Base-by-base conservation (phyloP, 2,329 filamentous ascomycete species). In the Spiromastix sp. region DNA sequence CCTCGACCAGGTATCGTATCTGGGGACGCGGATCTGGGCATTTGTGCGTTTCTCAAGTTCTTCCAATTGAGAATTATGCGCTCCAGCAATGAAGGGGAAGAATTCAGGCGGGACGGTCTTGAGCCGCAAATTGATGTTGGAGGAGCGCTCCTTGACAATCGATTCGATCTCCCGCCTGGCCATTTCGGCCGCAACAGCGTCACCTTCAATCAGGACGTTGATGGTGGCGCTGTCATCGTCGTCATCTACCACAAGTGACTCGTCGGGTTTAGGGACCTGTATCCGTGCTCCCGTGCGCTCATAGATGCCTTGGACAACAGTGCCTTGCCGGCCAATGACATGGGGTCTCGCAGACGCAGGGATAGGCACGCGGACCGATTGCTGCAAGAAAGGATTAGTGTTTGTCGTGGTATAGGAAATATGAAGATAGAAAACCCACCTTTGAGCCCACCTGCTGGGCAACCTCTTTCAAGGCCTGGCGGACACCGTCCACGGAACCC, bases 81-180 rank as follows among this genome's bases (percentile, higher is more conserved):
- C 76, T 32, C 86, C 86, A 16, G 85, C 81, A 57, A 98, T 80
- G 67, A 98, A 98, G 34, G 89, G 89, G 62, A 91, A 98, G 60
- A 91, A 93, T 56, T 94, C 86, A 17, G 85, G 75, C 5, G 91
- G 87, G 40, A 98, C 81, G 32, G 79, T 78, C 59, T 80, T 85
- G 45, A 98, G 63, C 49, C 83, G 85, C 38, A 85, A 72, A 62
- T 76, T 91, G 52, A 87, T 74, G 48, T 81, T 89, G 37, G 85
- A 81, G 35, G 83, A 79, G 42, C 85, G 79, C 60, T 95, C 86
- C 49, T 81, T 81, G 37, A 85, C 85, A 55, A 96, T 95, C 50
- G 80, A 81, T 51, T 85, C 71, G 50, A 98, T 91, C 48, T 85
- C 81, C 38, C 83, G 77, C 42, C 78, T 78, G 37, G 91, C 91